Percentiles rank a stretch among this genome's conserved stretches.
Conservation (phyloP, 495 filamentous ascomycete species). For the Pyronema omphalodes region DNA sequence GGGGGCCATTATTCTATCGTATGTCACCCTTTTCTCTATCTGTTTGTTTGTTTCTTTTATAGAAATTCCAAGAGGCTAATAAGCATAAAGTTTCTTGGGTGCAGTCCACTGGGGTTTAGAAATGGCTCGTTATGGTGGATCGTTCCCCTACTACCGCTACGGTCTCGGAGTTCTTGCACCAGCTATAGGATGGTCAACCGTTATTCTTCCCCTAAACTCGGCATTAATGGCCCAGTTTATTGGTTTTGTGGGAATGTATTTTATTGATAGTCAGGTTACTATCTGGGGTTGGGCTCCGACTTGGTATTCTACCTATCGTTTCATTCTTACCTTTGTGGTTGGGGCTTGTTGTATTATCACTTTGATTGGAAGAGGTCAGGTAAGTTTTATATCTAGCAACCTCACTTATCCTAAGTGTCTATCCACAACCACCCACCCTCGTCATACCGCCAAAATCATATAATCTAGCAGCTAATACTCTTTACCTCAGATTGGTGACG, state of each 20-base stretch:
- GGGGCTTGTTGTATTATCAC: constrained; percentile 72
- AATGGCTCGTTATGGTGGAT: constrained; percentile 56
- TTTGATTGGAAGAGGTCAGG: constrained; percentile 66
- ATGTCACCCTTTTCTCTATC: not conserved
- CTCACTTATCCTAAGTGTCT: too few relatives aligned
- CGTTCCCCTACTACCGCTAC: constrained; percentile 58
- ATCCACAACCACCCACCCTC: too few relatives aligned
- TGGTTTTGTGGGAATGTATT: constrained; percentile 77
- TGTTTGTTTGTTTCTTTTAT: not conserved
- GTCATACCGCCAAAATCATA: too few relatives aligned
- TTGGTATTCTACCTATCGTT: constrained; percentile 91
- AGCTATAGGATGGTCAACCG: constrained; percentile 78
- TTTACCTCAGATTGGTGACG: constrained; percentile 37
- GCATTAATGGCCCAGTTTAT: constrained; percentile 81
- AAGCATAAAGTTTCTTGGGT: constrained; percentile 51
- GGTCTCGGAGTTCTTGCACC: constrained; percentile 66
- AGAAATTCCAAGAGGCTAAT: not conserved
- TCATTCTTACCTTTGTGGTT: constrained; percentile 86
- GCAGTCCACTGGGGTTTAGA: constrained; percentile 91
- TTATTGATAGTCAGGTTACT: constrained; percentile 61
- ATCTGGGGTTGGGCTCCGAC: constrained; percentile 62
- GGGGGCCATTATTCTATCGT: constrained; percentile 59
- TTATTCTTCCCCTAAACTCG: constrained; percentile 70
- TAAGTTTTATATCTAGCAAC: not conserved
- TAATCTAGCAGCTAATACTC: too few relatives aligned